A percentile compares a stretch with the other conserved stretches of the same genome.
Conservation (phyloP, 768 basidiomycete genomes). For the Kwoniella dendrophila region DNA sequence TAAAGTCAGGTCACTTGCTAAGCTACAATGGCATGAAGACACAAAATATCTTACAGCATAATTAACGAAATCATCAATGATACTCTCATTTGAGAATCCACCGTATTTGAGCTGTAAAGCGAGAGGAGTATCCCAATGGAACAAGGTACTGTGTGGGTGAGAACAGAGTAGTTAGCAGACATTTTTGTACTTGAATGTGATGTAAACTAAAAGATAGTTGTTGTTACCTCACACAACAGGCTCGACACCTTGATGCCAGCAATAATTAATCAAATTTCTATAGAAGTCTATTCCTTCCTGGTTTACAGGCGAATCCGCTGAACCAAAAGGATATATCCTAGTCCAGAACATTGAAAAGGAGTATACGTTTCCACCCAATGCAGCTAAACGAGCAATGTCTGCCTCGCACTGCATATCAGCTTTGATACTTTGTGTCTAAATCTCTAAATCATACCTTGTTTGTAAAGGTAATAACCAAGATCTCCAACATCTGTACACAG, state of each 20-base stretch:
- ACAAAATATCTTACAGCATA: slow-evolving; percentile 24
- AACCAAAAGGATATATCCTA: slow-evolving; percentile 62
- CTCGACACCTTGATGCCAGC: slow-evolving; percentile 19
- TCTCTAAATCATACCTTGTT: slow-evolving; percentile 59
- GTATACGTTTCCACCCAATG: slow-evolving; percentile 62
- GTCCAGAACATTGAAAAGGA: slow-evolving; percentile 64
- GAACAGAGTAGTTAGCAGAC: background rate
- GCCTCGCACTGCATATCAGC: background rate
- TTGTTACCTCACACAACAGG: slow-evolving; percentile 52
- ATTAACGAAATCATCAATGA: slow-evolving; percentile 36
- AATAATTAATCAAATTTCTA: slow-evolving; percentile 53
- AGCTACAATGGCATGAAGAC: background rate
- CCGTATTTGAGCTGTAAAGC: slow-evolving; percentile 23
- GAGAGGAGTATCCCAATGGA: slow-evolving; percentile 53
- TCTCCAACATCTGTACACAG: slow-evolving; percentile 53
- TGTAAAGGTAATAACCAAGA: slow-evolving; percentile 63
- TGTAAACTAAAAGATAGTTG: background rate
- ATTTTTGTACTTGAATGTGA: background rate
- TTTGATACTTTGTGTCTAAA: too few relatives aligned
- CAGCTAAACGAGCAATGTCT: slow-evolving; percentile 58
- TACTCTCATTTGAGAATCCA: slow-evolving; percentile 29
- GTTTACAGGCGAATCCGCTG: slow-evolving; percentile 62
- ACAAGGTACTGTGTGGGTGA: slow-evolving; percentile 57
- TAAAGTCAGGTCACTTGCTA: background rate
- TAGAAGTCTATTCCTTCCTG: slow-evolving; percentile 59